Base-by-base conservation (phyloP, 257 asterid genomes). In the Petunia axillaris region DNA sequence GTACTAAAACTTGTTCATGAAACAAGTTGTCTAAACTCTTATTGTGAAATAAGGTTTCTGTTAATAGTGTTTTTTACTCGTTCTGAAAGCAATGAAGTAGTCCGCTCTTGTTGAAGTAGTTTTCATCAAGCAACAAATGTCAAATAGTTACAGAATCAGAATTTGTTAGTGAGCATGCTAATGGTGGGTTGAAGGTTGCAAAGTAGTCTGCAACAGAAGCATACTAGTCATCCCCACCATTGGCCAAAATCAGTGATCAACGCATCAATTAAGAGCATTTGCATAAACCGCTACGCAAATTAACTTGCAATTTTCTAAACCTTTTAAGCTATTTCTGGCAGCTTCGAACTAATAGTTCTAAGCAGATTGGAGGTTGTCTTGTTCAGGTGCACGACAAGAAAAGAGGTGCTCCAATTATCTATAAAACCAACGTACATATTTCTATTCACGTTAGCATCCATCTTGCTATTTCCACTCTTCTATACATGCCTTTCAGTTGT, bases 301-400 rank as follows among this genome's bases (percentile, higher is more conserved):
- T 48, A 50, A 11, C 35, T 50, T 35, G 44, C 2, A 2, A 35
- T 73, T 36, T 50, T 6, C 46, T 50, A 13, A 0, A 46, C 6
- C 6, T 73, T 3, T 25, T 35, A 35, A 73, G 77, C 78, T 73
- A 50, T 73, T 73, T 73, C 36, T 50, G 62, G 62, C 46, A 73
- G 78, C 59, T 35, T 73, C 25, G 78, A 73, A 73, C 46, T 48
- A 73, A 73, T 73, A 73, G 46, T 50, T 73, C 6, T 73, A 73
- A 52, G 77, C 35, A 50, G 62, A 73, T 73, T 25, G 35, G 35
- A 35, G 46, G 35, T 50, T 73, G 48, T 35, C 78, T 73, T 50
- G 36, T 50, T 50, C 46, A 73, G 62, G 78, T 73, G 5, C 78
- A 73, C 1, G 65, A 59, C 11, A 59, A 35, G 36, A 35, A 59